phyloP scores from a whole-genome alignment of 176 grass and related monocot genomes.

The Tillandsia fasciculata region DNA sequence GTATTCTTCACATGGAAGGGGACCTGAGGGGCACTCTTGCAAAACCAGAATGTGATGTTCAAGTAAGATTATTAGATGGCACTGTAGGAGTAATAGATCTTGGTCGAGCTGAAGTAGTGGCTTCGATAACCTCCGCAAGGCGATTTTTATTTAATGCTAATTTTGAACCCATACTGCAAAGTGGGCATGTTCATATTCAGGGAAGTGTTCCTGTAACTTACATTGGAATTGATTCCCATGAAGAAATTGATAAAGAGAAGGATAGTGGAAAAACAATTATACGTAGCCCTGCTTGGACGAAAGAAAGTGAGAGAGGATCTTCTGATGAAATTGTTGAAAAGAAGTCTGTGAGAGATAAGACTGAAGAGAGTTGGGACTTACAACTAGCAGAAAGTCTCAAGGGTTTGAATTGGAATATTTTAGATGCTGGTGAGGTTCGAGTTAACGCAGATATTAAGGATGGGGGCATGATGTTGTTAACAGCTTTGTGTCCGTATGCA shows the following conservation, averaged over 20 bases:
- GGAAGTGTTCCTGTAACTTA: slow-evolving; percentile 88
- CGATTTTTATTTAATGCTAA: slow-evolving; percentile 92
- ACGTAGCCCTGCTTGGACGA: slow-evolving; percentile 83
- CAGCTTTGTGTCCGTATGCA: slow-evolving; percentile 80
- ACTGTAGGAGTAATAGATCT: slow-evolving; percentile 89
- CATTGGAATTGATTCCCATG: slow-evolving; percentile 52
- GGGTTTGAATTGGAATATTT: slow-evolving; percentile 85
- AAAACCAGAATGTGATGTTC: slow-evolving; percentile 95
- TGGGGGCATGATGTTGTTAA: slow-evolving; percentile 91
- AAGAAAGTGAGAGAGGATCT: slow-evolving; percentile 45
- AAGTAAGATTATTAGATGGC: slow-evolving; percentile 92
- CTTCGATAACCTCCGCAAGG: slow-evolving; percentile 77
- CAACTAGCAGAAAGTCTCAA: slow-evolving; percentile 94
- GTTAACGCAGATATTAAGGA: slow-evolving; percentile 98
- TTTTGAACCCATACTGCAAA: slow-evolving; percentile 76
- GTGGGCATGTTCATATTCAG: slow-evolving; percentile 94
- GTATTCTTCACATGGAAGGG: slow-evolving; percentile 98
- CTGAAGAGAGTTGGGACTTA: slow-evolving; percentile 85
- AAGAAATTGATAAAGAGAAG: slow-evolving; percentile 48
- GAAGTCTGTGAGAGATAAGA: slow-evolving; percentile 67
- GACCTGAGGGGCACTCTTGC: slow-evolving; percentile 86
- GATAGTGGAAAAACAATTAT: slow-evolving; percentile 56
- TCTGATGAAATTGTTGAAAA: slow-evolving; percentile 64
- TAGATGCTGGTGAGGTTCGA: slow-evolving; percentile 82
- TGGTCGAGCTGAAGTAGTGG: slow-evolving; percentile 79